phyloP scores from a whole-genome alignment of 331 rosid species.

The Dryas integrifolia region DNA sequence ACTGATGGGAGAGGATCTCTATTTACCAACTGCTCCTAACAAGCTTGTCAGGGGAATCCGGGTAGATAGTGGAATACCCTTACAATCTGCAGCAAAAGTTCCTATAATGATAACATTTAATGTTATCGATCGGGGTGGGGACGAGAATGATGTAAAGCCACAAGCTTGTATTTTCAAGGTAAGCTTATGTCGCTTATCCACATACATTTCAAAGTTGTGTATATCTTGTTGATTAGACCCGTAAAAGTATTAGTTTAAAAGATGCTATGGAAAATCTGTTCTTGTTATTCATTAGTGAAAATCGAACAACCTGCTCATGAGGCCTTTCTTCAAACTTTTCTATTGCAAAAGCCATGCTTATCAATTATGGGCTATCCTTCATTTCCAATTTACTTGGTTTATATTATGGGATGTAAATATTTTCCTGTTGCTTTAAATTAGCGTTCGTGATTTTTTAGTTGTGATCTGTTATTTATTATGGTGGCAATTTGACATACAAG shows the following conservation, averaged over 20 bases:
- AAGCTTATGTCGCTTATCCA: slow-evolving; percentile 12
- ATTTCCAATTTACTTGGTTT: not conserved
- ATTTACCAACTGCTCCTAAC: slow-evolving; percentile 86
- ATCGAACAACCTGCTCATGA: not conserved
- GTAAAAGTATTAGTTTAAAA: not conserved
- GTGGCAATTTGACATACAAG: not conserved
- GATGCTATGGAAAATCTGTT: not conserved
- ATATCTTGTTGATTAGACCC: not conserved
- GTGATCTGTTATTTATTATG: not conserved
- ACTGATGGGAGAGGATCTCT: slow-evolving; percentile 81
- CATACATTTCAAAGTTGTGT: not conserved
- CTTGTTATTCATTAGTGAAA: not conserved
- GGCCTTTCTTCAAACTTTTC: not conserved
- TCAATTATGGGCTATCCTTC: not conserved
- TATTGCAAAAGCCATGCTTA: not conserved
- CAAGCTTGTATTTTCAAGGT: slow-evolving; percentile 99
- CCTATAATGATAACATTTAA: slow-evolving; percentile 95
- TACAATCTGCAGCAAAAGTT: slow-evolving; percentile 97
- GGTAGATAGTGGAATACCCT: slow-evolving; percentile 94
- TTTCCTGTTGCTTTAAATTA: not conserved
- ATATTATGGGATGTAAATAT: not conserved
- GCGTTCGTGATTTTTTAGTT: not conserved
- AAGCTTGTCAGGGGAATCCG: slow-evolving; percentile 85
- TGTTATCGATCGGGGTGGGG: slow-evolving; percentile 77
- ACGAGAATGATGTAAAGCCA: slow-evolving; percentile 65